These are phyloP conservation scores for Candida ortonii DNA, from an alignment of 805 yeast genomes.

Conservation along the genomic window DNA sequence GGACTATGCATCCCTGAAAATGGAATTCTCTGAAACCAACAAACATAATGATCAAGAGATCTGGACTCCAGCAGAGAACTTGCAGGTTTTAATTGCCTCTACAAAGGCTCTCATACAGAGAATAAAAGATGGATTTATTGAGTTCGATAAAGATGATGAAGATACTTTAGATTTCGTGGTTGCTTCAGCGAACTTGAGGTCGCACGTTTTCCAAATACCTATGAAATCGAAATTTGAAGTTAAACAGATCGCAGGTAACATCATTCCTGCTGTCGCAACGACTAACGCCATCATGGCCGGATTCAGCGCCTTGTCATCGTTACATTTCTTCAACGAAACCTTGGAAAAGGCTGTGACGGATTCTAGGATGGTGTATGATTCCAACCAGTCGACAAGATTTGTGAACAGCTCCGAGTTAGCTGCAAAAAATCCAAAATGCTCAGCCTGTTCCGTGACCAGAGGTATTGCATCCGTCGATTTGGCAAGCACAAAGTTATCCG, in stretches of 20 bases:
- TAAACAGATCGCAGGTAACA: slow-evolving; percentile 95
- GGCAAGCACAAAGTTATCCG: slow-evolving; percentile 38
- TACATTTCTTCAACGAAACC: slow-evolving; percentile 41
- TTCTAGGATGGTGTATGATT: slow-evolving; percentile 50
- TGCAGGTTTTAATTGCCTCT: slow-evolving; percentile 54
- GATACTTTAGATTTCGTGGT: slow-evolving; percentile 87
- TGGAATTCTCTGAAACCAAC: slow-evolving; percentile 4
- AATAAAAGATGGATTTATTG: slow-evolving; percentile 38
- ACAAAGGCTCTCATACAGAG: slow-evolving; percentile 52
- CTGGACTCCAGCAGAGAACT: slow-evolving; percentile 65
- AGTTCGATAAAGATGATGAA: slow-evolving; percentile 93
- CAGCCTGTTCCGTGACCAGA: slow-evolving; percentile 57
- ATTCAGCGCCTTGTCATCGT: slow-evolving; percentile 70
- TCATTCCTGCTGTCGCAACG: slow-evolving; percentile 97
- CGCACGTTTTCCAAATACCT: slow-evolving; percentile 66
- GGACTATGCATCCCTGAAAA: slow-evolving; percentile 21
- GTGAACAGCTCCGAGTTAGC: slow-evolving; percentile 61
- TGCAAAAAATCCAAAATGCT: slow-evolving; percentile 68
- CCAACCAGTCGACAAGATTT: slow-evolving; percentile 56
- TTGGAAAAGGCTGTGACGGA: slow-evolving; percentile 30
- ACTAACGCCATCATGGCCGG: slow-evolving; percentile 96
- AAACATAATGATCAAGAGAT: slow-evolving; percentile 37
- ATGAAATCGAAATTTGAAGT: slow-evolving; percentile 76
- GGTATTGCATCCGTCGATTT: slow-evolving; percentile 43
- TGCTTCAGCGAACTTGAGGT: slow-evolving; percentile 78